Evolutionary conservation across 345 rosid genomes (phyloP).

Genomic region (Gossypium australe): DNA sequence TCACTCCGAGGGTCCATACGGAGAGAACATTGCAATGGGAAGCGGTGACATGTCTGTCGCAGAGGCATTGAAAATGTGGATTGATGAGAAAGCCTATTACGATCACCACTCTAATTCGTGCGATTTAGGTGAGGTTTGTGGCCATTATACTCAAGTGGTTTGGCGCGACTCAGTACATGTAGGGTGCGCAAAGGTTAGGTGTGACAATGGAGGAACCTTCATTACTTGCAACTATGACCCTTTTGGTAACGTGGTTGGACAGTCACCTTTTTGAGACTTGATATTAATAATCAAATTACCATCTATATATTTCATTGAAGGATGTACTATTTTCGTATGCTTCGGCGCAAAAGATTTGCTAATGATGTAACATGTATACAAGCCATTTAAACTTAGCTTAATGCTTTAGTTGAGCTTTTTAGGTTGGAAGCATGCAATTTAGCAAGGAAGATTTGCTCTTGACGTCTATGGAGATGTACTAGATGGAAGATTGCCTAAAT

Average conservation of each 20-base stretch:
- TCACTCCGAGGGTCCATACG: slow-evolving; percentile 42
- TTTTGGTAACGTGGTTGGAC: slow-evolving; percentile 27
- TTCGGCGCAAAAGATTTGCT: no score
- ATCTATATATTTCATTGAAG: no score
- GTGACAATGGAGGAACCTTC: slow-evolving; percentile 43
- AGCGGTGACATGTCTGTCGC: slow-evolving; percentile 28
- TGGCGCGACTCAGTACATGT: slow-evolving; percentile 37
- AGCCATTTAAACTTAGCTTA: no score
- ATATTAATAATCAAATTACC: no score
- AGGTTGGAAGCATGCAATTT: no score
- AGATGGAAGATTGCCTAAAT: no score
- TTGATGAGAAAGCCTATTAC: slow-evolving; percentile 40
- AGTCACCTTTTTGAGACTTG: no score
- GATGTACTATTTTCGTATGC: no score
- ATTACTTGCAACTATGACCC: slow-evolving; percentile 60
- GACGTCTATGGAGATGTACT: no score
- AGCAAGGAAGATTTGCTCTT: no score
- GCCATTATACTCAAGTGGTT: slow-evolving; percentile 25
- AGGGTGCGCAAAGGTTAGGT: slow-evolving; percentile 63
- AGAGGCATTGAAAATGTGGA: slow-evolving; percentile 51
- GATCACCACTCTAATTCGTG: slow-evolving; percentile 45
- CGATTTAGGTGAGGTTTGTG: slow-evolving; percentile 35
- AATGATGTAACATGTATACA: no score
- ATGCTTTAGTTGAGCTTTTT: no score
- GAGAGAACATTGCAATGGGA: slow-evolving; percentile 14